Evolutionary conservation across 2,329 filamentous ascomycete species (phyloP).

Genomic region (Trichoderma koningii): DNA sequence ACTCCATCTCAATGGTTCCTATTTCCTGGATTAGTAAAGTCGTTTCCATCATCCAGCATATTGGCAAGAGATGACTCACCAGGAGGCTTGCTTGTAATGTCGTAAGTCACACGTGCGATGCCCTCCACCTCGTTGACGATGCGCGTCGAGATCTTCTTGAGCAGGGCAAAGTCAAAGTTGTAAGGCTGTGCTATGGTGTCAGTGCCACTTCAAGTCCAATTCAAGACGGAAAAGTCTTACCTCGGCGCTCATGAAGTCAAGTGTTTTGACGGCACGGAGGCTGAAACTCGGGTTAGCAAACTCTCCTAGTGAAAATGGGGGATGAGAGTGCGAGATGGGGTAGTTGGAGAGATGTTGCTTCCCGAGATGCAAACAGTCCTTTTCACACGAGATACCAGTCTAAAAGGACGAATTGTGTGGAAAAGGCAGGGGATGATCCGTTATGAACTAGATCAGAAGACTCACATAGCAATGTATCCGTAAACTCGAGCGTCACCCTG

Average conservation of each 20-base stretch:
- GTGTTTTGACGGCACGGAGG: slow-evolving; percentile 45
- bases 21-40: neutral
- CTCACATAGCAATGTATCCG: slow-evolving; percentile 37
- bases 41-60: neutral
- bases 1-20: slow-evolving; percentile 67
- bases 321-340: neutral
- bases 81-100: slow-evolving; percentile 64
- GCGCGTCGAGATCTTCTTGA: slow-evolving; percentile 61
- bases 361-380: neutral
- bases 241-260: slow-evolving; percentile 65
- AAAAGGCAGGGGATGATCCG: neutral
- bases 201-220: neutral
- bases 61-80: neutral
- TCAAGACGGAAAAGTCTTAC: neutral
- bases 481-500: slow-evolving; percentile 37
- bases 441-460: neutral
- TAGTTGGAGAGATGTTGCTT: neutral
- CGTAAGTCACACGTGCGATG: slow-evolving; percentile 71
- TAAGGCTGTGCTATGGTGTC: slow-evolving; percentile 53
- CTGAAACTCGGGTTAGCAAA: slow-evolving; percentile 28
- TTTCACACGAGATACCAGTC: neutral
- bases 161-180: slow-evolving; percentile 64
- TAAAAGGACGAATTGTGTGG: slow-evolving; percentile 15
- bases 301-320: neutral
- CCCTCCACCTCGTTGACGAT: slow-evolving; percentile 71